Percentiles rank a stretch among this genome's conserved stretches.
These are phyloP conservation scores for Arachis stenosperma DNA, from an alignment of 306 rosid genomes.

Conservation along the genomic window DNA sequence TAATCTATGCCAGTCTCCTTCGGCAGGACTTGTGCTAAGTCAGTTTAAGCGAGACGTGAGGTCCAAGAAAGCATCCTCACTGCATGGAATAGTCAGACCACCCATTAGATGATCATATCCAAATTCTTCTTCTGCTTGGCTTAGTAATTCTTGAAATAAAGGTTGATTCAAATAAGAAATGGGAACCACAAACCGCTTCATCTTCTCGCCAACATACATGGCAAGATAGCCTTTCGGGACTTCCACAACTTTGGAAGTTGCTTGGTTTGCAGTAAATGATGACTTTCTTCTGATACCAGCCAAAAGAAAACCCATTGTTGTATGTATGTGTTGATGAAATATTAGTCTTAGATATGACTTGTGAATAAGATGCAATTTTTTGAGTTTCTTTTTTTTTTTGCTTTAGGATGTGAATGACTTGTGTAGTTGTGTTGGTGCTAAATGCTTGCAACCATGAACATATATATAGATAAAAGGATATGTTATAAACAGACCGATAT, in stretches of 20 bases:
- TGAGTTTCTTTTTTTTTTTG: background rate
- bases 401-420: slow-evolving; percentile 12
- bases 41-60: background rate
- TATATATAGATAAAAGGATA: background rate
- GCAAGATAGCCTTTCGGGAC: slow-evolving; percentile 42
- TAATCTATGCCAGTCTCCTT: background rate
- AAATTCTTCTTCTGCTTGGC: slow-evolving; percentile 12
- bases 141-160: slow-evolving; percentile 27
- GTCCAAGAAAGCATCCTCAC: background rate
- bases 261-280: background rate
- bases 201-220: slow-evolving; percentile 33
- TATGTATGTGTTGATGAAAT: background rate
- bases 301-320: slow-evolving; percentile 36
- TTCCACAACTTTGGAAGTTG: background rate
- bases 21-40: background rate
- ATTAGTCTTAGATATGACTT: background rate
- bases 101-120: slow-evolving; percentile 33
- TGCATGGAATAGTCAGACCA: slow-evolving; percentile 38
- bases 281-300: slow-evolving; percentile 9
- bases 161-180: slow-evolving; percentile 32
- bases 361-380: background rate
- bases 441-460: background rate
- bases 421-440: too few species aligned
- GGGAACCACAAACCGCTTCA: slow-evolving; percentile 23
- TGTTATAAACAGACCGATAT: background rate